phyloP scores from a whole-genome alignment of 345 rosid species.

The Kandelia obovata region DNA sequence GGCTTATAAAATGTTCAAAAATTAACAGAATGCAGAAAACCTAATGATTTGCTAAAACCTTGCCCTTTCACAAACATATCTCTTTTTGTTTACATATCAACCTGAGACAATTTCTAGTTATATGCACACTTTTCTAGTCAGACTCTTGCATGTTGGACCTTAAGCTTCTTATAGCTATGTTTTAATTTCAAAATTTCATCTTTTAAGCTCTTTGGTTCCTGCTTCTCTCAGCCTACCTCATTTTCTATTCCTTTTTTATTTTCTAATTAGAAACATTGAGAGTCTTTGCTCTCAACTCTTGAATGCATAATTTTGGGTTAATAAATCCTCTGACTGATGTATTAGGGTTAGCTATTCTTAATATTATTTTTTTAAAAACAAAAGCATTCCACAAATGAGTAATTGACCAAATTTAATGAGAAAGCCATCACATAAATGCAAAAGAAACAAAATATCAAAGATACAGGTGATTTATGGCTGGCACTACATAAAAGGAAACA shows the following conservation, averaged over 20 bases:
- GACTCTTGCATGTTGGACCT: no score
- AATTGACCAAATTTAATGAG: no score
- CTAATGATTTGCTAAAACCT: no score
- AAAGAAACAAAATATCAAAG: no score
- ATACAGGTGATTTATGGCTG: not conserved
- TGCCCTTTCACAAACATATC: not conserved
- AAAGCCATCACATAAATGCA: no score
- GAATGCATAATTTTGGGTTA: not conserved
- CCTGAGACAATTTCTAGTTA: not conserved
- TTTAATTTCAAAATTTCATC: no score
- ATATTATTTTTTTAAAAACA: no score
- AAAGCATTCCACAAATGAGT: no score
- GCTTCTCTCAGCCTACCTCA: not conserved
- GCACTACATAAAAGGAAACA: not conserved
- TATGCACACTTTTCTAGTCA: not conserved
- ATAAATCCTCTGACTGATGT: not conserved
- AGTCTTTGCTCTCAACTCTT: not conserved
- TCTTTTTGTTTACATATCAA: not conserved
- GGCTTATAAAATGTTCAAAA: no score
- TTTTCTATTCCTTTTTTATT: not conserved
- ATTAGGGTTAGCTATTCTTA: not conserved
- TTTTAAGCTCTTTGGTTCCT: no score
- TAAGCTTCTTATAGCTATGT: no score
- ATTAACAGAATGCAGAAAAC: no score
- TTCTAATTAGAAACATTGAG: not conserved